These are phyloP conservation scores for Cercospora sp. DNA, from an alignment of 2,329 filamentous ascomycete genomes.

Conservation along the genomic window DNA sequence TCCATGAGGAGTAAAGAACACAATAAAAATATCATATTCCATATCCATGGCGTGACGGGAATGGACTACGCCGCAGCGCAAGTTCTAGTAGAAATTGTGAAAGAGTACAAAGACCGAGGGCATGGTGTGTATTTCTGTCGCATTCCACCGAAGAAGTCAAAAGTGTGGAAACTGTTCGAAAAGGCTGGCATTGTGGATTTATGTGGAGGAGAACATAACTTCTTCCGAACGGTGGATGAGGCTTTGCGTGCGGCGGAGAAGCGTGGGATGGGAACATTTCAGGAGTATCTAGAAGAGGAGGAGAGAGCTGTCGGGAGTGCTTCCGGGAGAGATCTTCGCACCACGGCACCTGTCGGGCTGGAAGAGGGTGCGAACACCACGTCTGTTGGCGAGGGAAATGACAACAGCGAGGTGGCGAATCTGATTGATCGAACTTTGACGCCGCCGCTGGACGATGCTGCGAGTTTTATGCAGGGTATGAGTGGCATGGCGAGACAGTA, in stretches of 20 bases:
- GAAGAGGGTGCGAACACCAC: background rate
- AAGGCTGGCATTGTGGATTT: slow-evolving; percentile 81
- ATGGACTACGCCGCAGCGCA: slow-evolving; percentile 93
- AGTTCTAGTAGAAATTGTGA: slow-evolving; percentile 86
- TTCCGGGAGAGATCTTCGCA: background rate
- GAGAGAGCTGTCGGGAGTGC: background rate
- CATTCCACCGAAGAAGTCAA: slow-evolving; percentile 49
- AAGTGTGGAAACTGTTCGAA: slow-evolving; percentile 72
- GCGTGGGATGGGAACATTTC: slow-evolving; percentile 37
- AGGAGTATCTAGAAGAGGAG: slow-evolving; percentile 3
- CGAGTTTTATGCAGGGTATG: slow-evolving; percentile 15
- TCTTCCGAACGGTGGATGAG: slow-evolving; percentile 80
- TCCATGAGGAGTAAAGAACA: slow-evolving; percentile 73
- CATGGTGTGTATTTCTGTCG: slow-evolving; percentile 76
- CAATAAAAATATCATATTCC: slow-evolving; percentile 92
- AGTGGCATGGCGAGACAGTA: slow-evolving; percentile 2
- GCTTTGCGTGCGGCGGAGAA: slow-evolving; percentile 79
- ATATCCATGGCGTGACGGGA: slow-evolving; percentile 94
- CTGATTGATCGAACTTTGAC: slow-evolving; percentile 10
- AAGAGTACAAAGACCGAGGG: slow-evolving; percentile 72
- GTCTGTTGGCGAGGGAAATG: background rate
- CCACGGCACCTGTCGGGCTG: background rate
- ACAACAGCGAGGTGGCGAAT: background rate
- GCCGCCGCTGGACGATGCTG: slow-evolving; percentile 5
- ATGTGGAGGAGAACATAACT: slow-evolving; percentile 74